phyloP scores from a whole-genome alignment of 352 stramenopile genomes.

The Pythium scleroteichum region DNA sequence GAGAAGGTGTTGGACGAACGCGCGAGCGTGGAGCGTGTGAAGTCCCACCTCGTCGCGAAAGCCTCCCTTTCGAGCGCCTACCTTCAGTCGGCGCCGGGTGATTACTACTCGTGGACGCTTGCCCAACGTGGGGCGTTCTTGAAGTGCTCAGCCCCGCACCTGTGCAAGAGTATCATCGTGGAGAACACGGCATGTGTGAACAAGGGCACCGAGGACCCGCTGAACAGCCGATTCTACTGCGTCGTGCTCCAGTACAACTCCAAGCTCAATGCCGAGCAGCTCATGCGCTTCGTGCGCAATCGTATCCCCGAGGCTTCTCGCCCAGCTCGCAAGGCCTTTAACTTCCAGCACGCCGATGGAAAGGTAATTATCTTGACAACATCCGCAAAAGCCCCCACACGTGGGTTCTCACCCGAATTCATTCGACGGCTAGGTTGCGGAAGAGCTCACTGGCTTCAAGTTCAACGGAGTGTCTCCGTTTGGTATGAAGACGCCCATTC shows the following conservation, averaged over 20 bases:
- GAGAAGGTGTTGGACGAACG: conserved; percentile 51
- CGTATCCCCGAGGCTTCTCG: conserved; percentile 53
- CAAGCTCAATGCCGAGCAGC: conserved; percentile 79
- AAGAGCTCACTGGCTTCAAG: conserved; percentile 78
- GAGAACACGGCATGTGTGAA: conserved; percentile 83
- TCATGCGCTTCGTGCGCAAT: conserved; percentile 77
- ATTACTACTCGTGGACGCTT: conserved; percentile 82
- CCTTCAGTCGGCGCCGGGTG: conserved; percentile 61
- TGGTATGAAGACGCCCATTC: conserved; percentile 70
- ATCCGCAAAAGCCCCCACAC: not conserved
- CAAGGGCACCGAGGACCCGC: conserved; percentile 48
- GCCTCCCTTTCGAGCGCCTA: conserved; percentile 55
- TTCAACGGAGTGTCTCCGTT: conserved; percentile 87
- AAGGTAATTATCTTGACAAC: conserved; percentile 32
- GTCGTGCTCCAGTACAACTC: conserved; percentile 88
- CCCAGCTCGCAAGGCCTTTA: conserved; percentile 79
- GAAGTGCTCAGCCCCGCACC: conserved; percentile 57
- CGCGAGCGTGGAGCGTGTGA: conserved; percentile 53
- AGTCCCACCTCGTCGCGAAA: conserved; percentile 40
- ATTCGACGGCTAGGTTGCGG: conserved; percentile 41
- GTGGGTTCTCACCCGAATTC: not conserved
- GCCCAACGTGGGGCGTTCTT: conserved; percentile 63
- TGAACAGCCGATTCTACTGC: conserved; percentile 83
- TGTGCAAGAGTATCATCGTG: conserved; percentile 91
- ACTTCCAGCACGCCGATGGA: conserved; percentile 83